Conservation (phyloP, 2,329 filamentous ascomycete species). For the Exophiala calicioides region DNA sequence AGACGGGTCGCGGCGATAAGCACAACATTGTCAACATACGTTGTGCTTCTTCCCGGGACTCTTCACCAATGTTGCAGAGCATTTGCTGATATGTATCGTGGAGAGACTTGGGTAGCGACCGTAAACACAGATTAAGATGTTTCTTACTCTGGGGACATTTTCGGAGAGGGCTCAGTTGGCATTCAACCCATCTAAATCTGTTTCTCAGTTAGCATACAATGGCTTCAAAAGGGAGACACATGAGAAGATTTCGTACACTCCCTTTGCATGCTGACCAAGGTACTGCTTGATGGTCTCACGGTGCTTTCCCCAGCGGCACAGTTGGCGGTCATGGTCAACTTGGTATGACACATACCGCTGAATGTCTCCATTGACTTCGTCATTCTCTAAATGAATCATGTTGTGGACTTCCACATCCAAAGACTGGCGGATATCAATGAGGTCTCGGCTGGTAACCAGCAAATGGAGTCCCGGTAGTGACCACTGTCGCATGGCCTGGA, state of each 20-base stretch:
- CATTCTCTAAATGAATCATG: too few relatives aligned
- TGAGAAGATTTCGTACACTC: slow-evolving; percentile 23
- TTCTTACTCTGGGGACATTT: slow-evolving; percentile 24
- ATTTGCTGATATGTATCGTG: slow-evolving; percentile 38
- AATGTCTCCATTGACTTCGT: too few relatives aligned
- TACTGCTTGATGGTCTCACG: slow-evolving; percentile 11
- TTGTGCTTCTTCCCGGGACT: slow-evolving; percentile 28
- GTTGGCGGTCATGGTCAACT: slow-evolving; percentile 11
- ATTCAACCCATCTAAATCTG: slow-evolving; percentile 37
- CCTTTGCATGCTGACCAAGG: slow-evolving; percentile 13
- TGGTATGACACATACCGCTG: slow-evolving; percentile 7
- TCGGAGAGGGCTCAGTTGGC: slow-evolving; percentile 28
- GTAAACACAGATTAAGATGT: slow-evolving; percentile 30
- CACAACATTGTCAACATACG: slow-evolving; percentile 33
- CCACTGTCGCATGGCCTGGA: slow-evolving; percentile 21
- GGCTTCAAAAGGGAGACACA: too few relatives aligned
- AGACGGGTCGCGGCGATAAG: slow-evolving; percentile 31
- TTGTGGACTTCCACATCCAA: slow-evolving; percentile 19
- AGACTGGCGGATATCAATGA: slow-evolving; percentile 23
- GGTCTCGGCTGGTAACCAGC: slow-evolving; percentile 28
- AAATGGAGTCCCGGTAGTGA: slow-evolving; percentile 23
- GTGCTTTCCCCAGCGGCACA: slow-evolving; percentile 11
- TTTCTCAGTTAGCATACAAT: slow-evolving; percentile 4
- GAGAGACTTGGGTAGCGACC: slow-evolving; percentile 31
- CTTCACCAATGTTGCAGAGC: slow-evolving; percentile 33